Base-by-base conservation (phyloP, 192 early-diverging fungal species). In the Blastocladiella britannica region DNA sequence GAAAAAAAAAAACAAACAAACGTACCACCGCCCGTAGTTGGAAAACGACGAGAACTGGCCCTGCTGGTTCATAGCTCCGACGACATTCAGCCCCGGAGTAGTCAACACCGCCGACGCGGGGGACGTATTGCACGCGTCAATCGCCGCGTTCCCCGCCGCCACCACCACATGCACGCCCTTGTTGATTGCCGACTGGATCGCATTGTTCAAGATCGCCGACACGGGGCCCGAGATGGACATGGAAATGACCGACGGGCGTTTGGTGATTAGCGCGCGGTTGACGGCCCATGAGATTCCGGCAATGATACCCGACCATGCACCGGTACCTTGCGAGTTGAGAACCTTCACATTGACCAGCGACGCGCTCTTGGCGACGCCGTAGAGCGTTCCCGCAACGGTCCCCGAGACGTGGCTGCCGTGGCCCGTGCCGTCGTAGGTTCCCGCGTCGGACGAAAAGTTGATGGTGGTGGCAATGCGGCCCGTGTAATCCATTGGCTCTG, bases 351-450 rank as follows among this genome's bases (percentile, higher is more conserved):
- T 67, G 18, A 86, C 62, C 8, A 87, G 23, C 9, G 63, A 72
- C 8, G 69, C 77, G 56, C 82, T 83, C 63, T 87, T 87, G 26
- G 85, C 84, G 29, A 87, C 82, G 51, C 85, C 85, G 59, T 72
- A 85, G 0, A 56, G 63, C 3, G 26, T 67, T 30, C 81, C 76
- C 30, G 71, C 83, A 57, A 82, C 69, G 54, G 78, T 82, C 30
- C 83, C 84, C 3, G 85, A 74, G 37, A 79, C 75, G 58, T 83
- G 78, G 22, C 85, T 81, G 52, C 82, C 81, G 37, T 47, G 37
- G 37, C 37, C 37, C 15, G 12, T 47, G 15, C 12, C 12, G 37
- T 47, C 37, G 37, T n/a, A n/a, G n/a, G n/a, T n/a, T n/a, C n/a
- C n/a, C n/a, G n/a, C n/a, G n/a, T n/a, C n/a, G n/a, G n/a, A n/a